These are phyloP conservation scores for Hordeum marinum DNA, from an alignment of 176 grass and related monocot genomes.

Conservation along the genomic window DNA sequence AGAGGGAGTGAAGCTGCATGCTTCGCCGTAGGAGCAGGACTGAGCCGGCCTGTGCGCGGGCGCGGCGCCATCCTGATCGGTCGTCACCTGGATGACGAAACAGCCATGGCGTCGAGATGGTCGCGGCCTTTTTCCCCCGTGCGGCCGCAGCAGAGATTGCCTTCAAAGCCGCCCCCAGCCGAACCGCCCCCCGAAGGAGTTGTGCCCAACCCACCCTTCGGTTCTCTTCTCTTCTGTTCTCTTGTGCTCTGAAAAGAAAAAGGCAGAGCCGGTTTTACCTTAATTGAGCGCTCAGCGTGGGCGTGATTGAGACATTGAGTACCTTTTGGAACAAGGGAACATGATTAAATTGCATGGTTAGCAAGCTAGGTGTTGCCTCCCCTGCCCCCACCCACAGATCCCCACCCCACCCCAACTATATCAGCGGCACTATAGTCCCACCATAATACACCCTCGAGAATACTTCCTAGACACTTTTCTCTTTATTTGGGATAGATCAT, in stretches of 20 bases:
- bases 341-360: not conserved
- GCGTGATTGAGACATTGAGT: not conserved
- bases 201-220: not conserved
- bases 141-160: not conserved
- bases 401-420: no score
- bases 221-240: not conserved
- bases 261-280: not conserved
- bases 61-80: not conserved
- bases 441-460: no score
- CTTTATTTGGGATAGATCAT: no score
- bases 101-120: not conserved
- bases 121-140: not conserved
- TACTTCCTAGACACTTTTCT: no score
- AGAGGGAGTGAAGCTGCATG: not conserved
- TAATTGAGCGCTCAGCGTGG: not conserved
- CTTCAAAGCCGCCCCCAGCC: not conserved
- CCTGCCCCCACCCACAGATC: no score
- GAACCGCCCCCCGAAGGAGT: not conserved
- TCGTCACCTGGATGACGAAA: not conserved
- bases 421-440: no score
- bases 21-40: not conserved
- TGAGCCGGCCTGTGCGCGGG: no score
- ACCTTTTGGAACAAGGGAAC: not conserved
- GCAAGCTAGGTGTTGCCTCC: no score
- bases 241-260: not conserved